Evolutionary conservation across 768 basidiomycete genomes (phyloP).

Genomic region (Baorangia bicolor): DNA sequence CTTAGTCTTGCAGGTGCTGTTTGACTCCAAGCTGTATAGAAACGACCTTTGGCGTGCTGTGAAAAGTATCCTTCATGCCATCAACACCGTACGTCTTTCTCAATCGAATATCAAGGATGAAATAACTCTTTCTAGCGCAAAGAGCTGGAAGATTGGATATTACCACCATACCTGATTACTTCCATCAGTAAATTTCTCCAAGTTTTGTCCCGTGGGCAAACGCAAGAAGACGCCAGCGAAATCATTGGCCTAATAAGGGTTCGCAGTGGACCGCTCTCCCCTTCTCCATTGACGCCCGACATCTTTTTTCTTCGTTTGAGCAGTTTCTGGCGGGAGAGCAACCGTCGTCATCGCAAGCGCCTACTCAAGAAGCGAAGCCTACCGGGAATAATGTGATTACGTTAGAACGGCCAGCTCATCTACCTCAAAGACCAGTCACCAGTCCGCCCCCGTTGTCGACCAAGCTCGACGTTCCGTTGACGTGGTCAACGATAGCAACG

Average conservation of each 20-base stretch:
- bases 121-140: constrained; percentile 42
- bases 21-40: constrained; percentile 26
- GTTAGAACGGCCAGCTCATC: constrained; percentile 26
- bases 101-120: constrained; percentile 9
- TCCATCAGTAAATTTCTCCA: constrained; percentile 34
- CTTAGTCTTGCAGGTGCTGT: constrained; percentile 13
- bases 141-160: constrained; percentile 40
- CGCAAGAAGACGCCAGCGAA: constrained; percentile 27
- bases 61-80: constrained; percentile 18
- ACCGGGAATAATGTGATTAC: constrained; percentile 13
- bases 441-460: constrained; percentile 13
- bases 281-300: constrained; percentile 40
- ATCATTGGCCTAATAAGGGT: constrained; percentile 52
- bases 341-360: constrained; percentile 18
- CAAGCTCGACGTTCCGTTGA: constrained; percentile 13
- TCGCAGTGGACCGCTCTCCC: constrained; percentile 47
- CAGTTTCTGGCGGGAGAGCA: constrained; percentile 38
- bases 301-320: constrained; percentile 41
- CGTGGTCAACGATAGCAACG: constrained; percentile 7
- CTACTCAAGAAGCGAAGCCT: constrained; percentile 10
- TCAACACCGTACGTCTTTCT: constrained; percentile 27
- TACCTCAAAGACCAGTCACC: constrained; percentile 24
- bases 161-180: constrained; percentile 40
- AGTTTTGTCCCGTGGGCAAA: constrained; percentile 23
- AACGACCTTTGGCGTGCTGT: constrained; percentile 26